Conservation (phyloP, 176 grass and related monocot genomes). For the Paspalum vaginatum region DNA sequence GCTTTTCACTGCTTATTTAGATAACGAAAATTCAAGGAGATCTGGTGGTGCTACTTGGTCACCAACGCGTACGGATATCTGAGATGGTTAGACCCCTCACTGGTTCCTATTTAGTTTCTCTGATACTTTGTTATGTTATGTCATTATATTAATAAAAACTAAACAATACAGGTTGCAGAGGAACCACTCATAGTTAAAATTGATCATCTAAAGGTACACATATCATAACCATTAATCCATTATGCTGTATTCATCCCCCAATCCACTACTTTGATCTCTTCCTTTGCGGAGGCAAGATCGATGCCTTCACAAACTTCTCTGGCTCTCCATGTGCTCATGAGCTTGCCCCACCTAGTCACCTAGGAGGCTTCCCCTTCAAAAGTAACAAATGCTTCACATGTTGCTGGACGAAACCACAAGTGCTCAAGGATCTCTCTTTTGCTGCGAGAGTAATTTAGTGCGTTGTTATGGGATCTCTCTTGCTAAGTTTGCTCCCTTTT, state of each 20-base stretch:
- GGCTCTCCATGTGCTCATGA: too few species aligned
- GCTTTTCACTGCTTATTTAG: conserved; percentile 55
- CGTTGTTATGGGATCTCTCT: not conserved
- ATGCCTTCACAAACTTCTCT: too few species aligned
- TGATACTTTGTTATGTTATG: not conserved
- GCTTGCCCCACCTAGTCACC: too few species aligned
- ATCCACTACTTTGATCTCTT: not conserved
- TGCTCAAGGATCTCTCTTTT: too few species aligned
- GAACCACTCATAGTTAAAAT: conserved; percentile 93
- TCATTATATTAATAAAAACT: conserved; percentile 27
- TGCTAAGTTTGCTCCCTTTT: not conserved
- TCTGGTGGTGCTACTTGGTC: conserved; percentile 87
- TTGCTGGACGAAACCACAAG: too few species aligned
- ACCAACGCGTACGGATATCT: conserved; percentile 73
- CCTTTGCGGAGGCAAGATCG: too few species aligned
- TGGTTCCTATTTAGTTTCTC: conserved; percentile 26
- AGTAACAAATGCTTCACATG: too few species aligned
- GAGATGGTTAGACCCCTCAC: conserved; percentile 63
- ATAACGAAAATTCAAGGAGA: conserved; percentile 88
- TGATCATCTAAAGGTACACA: conserved; percentile 89
- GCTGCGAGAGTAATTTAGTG: not conserved
- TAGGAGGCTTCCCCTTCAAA: too few species aligned
- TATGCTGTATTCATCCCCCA: not conserved
- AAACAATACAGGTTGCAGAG: conserved; percentile 66
- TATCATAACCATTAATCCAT: not conserved